Base-by-base conservation (phyloP, 768 basidiomycete species). In the Trametopsis cervina region DNA sequence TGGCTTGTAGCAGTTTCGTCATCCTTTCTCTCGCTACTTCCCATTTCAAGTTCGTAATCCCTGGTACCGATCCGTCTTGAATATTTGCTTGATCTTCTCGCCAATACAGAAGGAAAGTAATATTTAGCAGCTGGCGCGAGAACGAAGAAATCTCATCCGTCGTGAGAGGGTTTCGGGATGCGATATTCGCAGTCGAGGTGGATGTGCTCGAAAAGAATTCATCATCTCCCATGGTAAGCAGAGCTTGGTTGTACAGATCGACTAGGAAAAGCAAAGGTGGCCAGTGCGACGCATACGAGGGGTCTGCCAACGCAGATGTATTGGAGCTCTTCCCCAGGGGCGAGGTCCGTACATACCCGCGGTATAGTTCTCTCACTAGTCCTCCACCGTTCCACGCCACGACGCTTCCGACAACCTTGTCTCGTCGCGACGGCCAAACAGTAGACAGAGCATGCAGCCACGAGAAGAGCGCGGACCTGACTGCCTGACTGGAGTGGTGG, bases 161-260 rank as follows among this genome's bases (percentile, higher is more conserved):
- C 0, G 74, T 72, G 1, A 98, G 74, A 0, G 93, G 87, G 53
- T 93, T 95, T 17, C 82, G 69, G n/a, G 71, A 61, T 4, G 67
- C 58, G 21, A 42, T 35, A 12, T 44, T 47, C 4, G 59, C 35
- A 6, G 66, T 54, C 9, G 58, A 59, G 20, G 63, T 56, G 4
- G 44, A 17, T 2, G 25, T 29, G 17, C 21, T 36, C 9, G 81
- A 78, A 61, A 96, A 96, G 69, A 98, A 98, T 62, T 98, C 96
- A 65, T 97, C 95, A 57, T 99, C 96, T 1, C 89, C 89, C 76
- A 98, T 89, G 0, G 92, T 92, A 25, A 91, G 71, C 25, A 98
- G 75, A 1, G 83, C 78, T 50, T 94, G 87, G 2, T 81, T 75
- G 64, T 96, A 95, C 10, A 96, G 63, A 43, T 94, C 85, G 1